Percentiles rank a stretch among this genome's conserved stretches.
Evolutionary conservation across 2,329 filamentous ascomycete genomes (phyloP).

Genomic region (Fusarium mundagurra): DNA sequence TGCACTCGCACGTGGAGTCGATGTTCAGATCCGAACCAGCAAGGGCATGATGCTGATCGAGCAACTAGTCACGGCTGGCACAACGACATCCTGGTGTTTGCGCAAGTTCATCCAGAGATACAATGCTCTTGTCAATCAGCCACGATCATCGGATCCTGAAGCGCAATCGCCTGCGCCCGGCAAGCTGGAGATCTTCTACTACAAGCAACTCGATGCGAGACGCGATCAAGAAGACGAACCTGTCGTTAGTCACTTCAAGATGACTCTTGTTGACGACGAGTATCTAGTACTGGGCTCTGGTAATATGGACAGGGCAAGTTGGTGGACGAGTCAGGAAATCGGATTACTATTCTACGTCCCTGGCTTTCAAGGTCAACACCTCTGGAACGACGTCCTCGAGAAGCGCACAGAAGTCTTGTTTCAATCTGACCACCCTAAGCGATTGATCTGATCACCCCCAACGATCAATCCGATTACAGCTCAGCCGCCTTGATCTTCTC

Average conservation of each 20-base stretch:
- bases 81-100: conserved; percentile 74
- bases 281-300: conserved; percentile 79
- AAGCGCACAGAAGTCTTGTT: conserved; percentile 50
- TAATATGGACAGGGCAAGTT: conserved; percentile 86
- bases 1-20: conserved; percentile 72
- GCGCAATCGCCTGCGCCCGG: conserved; percentile 56
- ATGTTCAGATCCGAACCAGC: conserved; percentile 74
- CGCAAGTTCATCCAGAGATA: conserved; percentile 67
- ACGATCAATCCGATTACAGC: conserved; percentile 1
- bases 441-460: background rate
- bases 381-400: conserved; percentile 53
- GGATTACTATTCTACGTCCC: conserved; percentile 69
- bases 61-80: conserved; percentile 82
- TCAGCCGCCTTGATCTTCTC: conserved; percentile 59
- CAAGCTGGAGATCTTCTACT: conserved; percentile 67
- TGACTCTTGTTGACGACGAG: conserved; percentile 76
- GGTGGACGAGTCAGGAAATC: conserved; percentile 87
- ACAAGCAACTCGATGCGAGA: conserved; percentile 52
- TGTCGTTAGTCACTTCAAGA: conserved; percentile 80
- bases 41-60: conserved; percentile 79
- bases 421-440: conserved; percentile 34
- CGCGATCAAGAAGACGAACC: conserved; percentile 61
- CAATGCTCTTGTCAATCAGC: conserved; percentile 42
- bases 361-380: conserved; percentile 47
- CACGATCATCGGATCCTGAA: conserved; percentile 50